Evolutionary conservation across 2,329 filamentous ascomycete genomes (phyloP).

Genomic region (Aphanoascus verrucosus): DNA sequence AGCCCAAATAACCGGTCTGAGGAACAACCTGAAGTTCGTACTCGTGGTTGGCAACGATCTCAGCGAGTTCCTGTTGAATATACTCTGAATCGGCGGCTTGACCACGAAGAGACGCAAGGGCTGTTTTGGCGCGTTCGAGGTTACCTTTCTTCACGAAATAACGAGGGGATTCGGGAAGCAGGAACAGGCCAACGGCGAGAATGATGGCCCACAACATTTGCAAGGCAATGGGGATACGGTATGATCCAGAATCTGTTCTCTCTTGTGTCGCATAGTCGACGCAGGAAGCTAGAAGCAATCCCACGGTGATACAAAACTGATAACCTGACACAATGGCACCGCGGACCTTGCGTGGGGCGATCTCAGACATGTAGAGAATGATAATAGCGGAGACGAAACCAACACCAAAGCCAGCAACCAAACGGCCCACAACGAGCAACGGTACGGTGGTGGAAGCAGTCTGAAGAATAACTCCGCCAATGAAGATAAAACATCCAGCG

Average conservation of each 20-base stretch:
- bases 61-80: constrained; percentile 67
- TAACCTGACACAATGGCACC: constrained; percentile 72
- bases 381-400: constrained; percentile 72
- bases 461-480: constrained; percentile 57
- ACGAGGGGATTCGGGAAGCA: constrained; percentile 76
- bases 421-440: constrained; percentile 60
- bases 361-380: constrained; percentile 81
- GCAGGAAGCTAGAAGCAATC: constrained; percentile 62
- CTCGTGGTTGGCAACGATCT: constrained; percentile 82
- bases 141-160: constrained; percentile 72
- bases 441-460: constrained; percentile 46
- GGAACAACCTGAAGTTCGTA: constrained; percentile 65
- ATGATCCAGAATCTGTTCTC: constrained; percentile 52
- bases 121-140: constrained; percentile 51
- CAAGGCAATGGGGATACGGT: constrained; percentile 69
- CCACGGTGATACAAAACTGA: constrained; percentile 74
- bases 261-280: constrained; percentile 62
- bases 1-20: constrained; percentile 51
- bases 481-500: constrained; percentile 60
- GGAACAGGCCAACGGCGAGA: constrained; percentile 58
- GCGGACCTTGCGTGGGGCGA: constrained; percentile 61
- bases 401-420: constrained; percentile 66
- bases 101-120: constrained; percentile 60
- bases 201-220: constrained; percentile 75
- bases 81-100: constrained; percentile 62